phyloP scores from a whole-genome alignment of 1,139 yeast species.

The Meyerozyma guilliermondii region DNA sequence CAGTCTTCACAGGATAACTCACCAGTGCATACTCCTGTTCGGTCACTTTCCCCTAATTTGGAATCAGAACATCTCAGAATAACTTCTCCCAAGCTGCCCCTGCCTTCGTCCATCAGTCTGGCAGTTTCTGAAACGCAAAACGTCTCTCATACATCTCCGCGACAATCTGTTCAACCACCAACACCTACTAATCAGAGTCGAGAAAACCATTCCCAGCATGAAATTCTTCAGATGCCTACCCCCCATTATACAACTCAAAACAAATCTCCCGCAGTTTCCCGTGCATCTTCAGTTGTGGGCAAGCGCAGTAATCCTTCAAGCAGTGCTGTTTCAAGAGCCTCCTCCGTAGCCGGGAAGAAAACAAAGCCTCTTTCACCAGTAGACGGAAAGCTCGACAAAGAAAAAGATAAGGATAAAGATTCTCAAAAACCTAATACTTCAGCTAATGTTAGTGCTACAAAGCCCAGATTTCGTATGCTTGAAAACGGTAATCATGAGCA shows the following conservation, averaged over 20 bases:
- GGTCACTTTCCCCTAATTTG: neutral
- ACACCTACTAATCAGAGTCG: neutral
- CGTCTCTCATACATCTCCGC: neutral
- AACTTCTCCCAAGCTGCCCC: neutral
- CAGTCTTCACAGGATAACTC: neutral
- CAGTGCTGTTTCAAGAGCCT: neutral
- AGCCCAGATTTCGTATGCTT: conserved; percentile 46
- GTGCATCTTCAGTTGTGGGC: neutral
- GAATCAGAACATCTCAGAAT: neutral
- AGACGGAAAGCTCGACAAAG: neutral
- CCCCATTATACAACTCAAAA: neutral
- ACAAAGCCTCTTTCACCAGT: neutral
- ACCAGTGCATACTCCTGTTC: neutral
- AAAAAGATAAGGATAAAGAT: neutral
- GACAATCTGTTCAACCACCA: neutral
- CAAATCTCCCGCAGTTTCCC: neutral
- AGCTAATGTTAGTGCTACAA: conserved; percentile 4
- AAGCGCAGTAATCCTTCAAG: neutral
- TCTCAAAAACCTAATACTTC: neutral
- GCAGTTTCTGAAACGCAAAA: neutral
- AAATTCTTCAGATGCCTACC: neutral
- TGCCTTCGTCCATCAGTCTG: neutral
- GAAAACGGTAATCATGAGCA: conserved; percentile 79
- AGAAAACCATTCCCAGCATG: neutral
- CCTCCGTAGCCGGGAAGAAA: neutral